phyloP scores from a whole-genome alignment of 768 basidiomycete genomes.

The Suillus subaureus region DNA sequence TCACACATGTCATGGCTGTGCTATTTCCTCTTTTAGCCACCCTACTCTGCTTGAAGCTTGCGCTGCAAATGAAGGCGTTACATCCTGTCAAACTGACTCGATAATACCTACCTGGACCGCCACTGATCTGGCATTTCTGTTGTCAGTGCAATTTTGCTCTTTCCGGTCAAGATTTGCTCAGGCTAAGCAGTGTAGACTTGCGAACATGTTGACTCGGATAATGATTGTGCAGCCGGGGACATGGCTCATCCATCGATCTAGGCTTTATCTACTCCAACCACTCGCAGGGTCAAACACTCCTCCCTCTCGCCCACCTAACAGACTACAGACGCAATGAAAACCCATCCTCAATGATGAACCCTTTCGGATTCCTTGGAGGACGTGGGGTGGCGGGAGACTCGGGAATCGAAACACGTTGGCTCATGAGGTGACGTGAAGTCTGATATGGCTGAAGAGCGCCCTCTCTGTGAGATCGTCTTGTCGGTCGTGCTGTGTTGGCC shows the following conservation, averaged over 20 bases:
- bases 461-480: neutral
- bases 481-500: neutral
- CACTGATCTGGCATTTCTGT: too few species aligned
- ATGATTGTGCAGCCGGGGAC: neutral
- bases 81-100: too few species aligned
- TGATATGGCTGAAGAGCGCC: neutral
- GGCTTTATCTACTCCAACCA: neutral
- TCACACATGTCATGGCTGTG: conserved; percentile 27
- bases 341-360: too few species aligned
- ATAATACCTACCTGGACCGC: too few species aligned
- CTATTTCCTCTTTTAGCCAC: conserved; percentile 9
- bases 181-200: neutral
- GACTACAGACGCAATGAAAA: neutral
- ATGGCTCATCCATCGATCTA: neutral
- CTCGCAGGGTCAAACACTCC: neutral
- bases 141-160: neutral
- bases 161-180: neutral
- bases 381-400: neutral
- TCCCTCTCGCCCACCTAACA: neutral
- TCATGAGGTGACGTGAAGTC: neutral
- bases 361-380: too few species aligned
- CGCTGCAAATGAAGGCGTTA: too few species aligned
- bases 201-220: neutral
- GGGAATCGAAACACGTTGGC: neutral
- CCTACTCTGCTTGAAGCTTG: neutral